A percentile compares a stretch with the other conserved stretches of the same genome.
Evolutionary conservation across 2,329 filamentous ascomycete genomes (phyloP).

Genomic region (Dactylellina drechsleri): DNA sequence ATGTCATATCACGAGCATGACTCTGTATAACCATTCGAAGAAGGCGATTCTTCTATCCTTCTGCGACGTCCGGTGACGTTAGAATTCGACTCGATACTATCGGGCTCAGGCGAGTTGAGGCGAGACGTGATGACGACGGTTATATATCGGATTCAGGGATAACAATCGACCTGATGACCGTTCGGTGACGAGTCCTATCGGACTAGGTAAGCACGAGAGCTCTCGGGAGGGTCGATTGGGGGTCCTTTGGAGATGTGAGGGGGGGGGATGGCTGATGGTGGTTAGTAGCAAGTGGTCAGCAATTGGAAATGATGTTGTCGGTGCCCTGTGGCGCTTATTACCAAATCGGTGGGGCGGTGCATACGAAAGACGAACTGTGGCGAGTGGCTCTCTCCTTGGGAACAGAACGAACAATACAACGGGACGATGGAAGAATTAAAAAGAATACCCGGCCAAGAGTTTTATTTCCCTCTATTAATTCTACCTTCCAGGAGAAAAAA

Average conservation of each 20-base stretch:
- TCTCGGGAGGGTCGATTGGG: no score
- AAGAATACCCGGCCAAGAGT: neutral
- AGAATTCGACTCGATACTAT: neutral
- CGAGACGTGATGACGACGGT: neutral
- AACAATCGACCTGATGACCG: no score
- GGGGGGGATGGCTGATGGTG: no score
- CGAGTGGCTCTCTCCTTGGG: neutral
- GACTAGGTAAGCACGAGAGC: no score
- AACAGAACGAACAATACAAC: neutral
- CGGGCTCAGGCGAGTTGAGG: neutral
- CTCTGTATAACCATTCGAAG: neutral
- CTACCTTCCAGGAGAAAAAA: neutral
- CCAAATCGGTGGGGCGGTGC: neutral
- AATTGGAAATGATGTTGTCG: no score
- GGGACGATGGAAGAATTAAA: no score
- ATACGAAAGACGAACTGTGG: neutral
- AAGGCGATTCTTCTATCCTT: constrained; percentile 2
- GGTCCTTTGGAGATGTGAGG: no score
- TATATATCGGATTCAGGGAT: no score
- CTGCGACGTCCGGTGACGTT: neutral
- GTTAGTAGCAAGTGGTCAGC: no score
- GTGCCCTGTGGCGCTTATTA: neutral
- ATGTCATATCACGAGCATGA: constrained; percentile 15
- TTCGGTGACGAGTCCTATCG: no score
- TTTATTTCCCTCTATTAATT: neutral